Conservation (phyloP, 2,329 filamentous ascomycete genomes). For the Colletotrichum nymphaeae region DNA sequence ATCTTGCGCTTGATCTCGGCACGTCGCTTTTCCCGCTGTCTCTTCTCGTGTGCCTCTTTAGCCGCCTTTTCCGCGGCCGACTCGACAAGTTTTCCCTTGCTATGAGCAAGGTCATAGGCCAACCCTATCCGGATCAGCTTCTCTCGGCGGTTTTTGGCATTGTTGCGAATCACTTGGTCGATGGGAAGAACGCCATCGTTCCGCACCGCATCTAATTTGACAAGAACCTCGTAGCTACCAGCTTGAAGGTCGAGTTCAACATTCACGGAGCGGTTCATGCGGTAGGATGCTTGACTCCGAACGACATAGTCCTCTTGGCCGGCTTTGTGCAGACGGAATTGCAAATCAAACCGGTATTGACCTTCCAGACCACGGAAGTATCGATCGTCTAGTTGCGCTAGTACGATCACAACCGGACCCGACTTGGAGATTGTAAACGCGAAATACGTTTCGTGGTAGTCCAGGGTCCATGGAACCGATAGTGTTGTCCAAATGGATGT, state of each 20-base stretch:
- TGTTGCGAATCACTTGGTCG: slow-evolving; percentile 75
- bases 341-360: slow-evolving; percentile 65
- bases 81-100: slow-evolving; percentile 68
- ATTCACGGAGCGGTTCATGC: slow-evolving; percentile 80
- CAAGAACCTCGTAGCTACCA: slow-evolving; percentile 79
- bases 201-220: slow-evolving; percentile 79
- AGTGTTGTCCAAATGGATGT: slow-evolving; percentile 61
- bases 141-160: slow-evolving; percentile 72
- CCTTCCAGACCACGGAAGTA: slow-evolving; percentile 69
- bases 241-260: slow-evolving; percentile 80
- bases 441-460: slow-evolving; percentile 67
- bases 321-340: slow-evolving; percentile 64
- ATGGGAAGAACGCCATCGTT: slow-evolving; percentile 60
- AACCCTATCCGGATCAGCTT: slow-evolving; percentile 79
- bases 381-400: slow-evolving; percentile 67
- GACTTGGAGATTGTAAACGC: slow-evolving; percentile 59
- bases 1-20: slow-evolving; percentile 52
- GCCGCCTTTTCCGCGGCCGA: slow-evolving; percentile 60
- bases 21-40: slow-evolving; percentile 52
- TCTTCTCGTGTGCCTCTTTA: slow-evolving; percentile 56
- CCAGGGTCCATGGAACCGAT: slow-evolving; percentile 65
- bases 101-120: slow-evolving; percentile 77
- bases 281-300: slow-evolving; percentile 63
- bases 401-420: slow-evolving; percentile 65
- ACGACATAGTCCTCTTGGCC: slow-evolving; percentile 65